Base-by-base conservation (phyloP, 2,329 filamentous ascomycete genomes). In the Talaromyces sp. region DNA sequence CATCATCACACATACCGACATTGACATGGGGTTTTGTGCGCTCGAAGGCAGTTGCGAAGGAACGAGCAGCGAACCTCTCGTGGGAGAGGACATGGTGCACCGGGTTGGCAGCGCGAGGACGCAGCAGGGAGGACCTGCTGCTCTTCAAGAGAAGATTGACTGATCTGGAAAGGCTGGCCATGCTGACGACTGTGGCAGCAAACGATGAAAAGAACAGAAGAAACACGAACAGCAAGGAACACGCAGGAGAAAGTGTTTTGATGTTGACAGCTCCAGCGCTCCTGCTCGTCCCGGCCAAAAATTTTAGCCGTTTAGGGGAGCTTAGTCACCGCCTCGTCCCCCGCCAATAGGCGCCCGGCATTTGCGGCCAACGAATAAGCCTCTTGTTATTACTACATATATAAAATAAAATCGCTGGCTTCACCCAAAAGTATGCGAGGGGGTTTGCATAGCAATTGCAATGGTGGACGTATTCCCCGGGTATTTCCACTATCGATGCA, bases 1-100 rank as follows among this genome's bases (percentile, higher is more conserved):
- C 27, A 5, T 53, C 14, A 42, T 50, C 63, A 50, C 50, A 63
- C 83, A 69, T 83, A 91, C 95, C 95, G 75, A 99, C 95, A 83
- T 99, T 99, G 68, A 99, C 94, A 79, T 99, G 95, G 63, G 95
- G 95, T 86, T 99, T 99, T 75, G 84, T 88, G 75, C 95, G 88
- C 85, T 96, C 87, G 76, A 90, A 99, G 66, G 77, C 84, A 63
- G 81, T 83, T 63, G 86, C 86, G 75, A 88, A 84, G 69, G 80
- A 81, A 76, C 85, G 80, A 67, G 71, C 73, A 65, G 74, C 74
- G 66, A 77, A 72, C 71, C 73, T 74, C 71, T 81, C 75, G 66
- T 73, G 75, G 66, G 73, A 71, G 65, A 82, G 78, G 67, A 78
- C 78, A 75, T 78, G 78, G 64, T 92, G 90, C 69, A 97, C 83